Evolutionary conservation across 2,329 filamentous ascomycete genomes (phyloP), one percentile per base, ranked within the genome.

Genomic region (Clonostachys solani): DNA sequence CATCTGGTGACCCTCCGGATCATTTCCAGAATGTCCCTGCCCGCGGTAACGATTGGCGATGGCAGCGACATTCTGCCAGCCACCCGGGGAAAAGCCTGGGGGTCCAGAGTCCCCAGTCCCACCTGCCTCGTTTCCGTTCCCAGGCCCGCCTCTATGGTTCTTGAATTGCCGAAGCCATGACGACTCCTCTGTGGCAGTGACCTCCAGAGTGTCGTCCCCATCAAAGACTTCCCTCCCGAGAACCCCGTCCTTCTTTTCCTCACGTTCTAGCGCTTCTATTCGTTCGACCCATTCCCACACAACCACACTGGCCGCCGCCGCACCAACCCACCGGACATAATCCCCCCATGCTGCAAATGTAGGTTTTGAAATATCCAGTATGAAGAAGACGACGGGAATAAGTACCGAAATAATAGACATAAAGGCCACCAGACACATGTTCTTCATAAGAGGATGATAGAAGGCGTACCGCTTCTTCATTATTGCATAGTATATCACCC

Each of bases 201-300:
- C 68, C 44, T 92, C 88, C 36, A 95, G 74, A 85, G 94, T 95
- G 61, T 96, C 92, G 58, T 96, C 92, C 5, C 91, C 92, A 56
- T 96, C 92, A 59, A 95, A 96, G 0, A 96, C 84, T 60, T 96
- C 92, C 52, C 92, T 77, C 5, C 92, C 92, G 2, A 96, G 70
- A 47, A 96, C 95, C 1, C 92, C 92, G 56, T 95, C 91, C 66
- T 95, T 95, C 67, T 92, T 90, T 63, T 96, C 91, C 64, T 96
- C 91, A 55, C 92, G 82, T 69, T 96, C 92, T 51, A 96, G 67
- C 0, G 91, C 89, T 64, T 96, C 92, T 43, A 96, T 96, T 23
- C 92, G 81, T 66, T 96, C 92, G 4, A 96, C 92, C 92, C 92
- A 96, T 66, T 96, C 92, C 92, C 92, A 96, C 3, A 96, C 92